Base-by-base conservation (phyloP, 2,329 filamentous ascomycete species). In the Sclerotinia subarctica region DNA sequence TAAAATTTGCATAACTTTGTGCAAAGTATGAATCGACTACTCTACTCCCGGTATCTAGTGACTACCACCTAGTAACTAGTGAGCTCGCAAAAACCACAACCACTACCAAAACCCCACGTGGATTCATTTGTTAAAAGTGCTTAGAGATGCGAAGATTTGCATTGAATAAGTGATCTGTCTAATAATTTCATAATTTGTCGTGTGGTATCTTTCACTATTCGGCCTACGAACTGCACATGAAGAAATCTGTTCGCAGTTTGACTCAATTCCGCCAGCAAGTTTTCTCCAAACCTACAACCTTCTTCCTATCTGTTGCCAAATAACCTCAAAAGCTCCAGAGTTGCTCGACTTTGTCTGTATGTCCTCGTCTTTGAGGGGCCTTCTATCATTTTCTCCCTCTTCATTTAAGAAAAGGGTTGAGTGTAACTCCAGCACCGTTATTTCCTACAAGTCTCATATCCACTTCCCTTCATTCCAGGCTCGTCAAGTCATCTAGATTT, bases 401-500 rank as follows among this genome's bases (percentile, higher is more conserved):
- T 21, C 17, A 38, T 46, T 62, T n/a, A 46, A 26, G 59, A 49
- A 38, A 47, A 51, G 47, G 47, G 65, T 26, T 62, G 56, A 15
- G 21, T 72, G 70, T 57, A 74, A 70, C 62, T 70, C 70, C 32
- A 52, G 73, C 74, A 71, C 75, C 73, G n/a, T 58, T 70, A 44
- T 68, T 32, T 65, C 66, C 7, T 64, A 26, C 26, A 42, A 21
- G 44, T 24, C 17, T 32, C 38, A 47, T 62, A 32, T 53, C 6
- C 38, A 46, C 26, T 47, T 35, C 42, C 46, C 53, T 74, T 74
- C 76, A 79, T 73, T 78, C 76, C 72, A 74, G 58, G 54, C 81
- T 80, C 91, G 81, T 94, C 90, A 79, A 93, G 76, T 77, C 94
- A 75, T 73, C 86, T 84, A 74, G 83, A 81, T 51, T 84, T 80